Evolutionary conservation across 495 filamentous ascomycete genomes (phyloP).

Genomic region (Geoglossum glabrum): DNA sequence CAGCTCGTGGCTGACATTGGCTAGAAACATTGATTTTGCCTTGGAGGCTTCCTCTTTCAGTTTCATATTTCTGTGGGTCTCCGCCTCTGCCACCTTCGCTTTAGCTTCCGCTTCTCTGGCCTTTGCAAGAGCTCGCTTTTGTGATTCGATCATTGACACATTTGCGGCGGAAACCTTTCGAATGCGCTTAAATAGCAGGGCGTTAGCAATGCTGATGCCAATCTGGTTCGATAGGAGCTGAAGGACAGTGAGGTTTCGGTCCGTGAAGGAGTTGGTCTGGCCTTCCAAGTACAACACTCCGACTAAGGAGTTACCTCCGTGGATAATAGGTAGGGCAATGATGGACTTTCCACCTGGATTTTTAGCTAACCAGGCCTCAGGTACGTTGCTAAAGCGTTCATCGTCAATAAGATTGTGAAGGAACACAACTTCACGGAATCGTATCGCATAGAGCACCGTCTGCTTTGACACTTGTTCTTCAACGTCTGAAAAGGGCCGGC

Average conservation of each 20-base stretch:
- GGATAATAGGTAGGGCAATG: constrained; percentile 70
- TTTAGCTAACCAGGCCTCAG: constrained; percentile 42
- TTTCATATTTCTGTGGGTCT: constrained; percentile 71
- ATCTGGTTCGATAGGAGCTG: constrained; percentile 80
- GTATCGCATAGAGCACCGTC: constrained; percentile 61
- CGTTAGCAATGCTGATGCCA: constrained; percentile 8
- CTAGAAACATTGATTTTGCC: constrained; percentile 81
- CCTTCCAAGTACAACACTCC: constrained; percentile 78
- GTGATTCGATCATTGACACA: constrained; percentile 68
- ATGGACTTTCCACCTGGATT: constrained; percentile 56
- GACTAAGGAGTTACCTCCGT: constrained; percentile 50
- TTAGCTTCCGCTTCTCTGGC: constrained; percentile 66
- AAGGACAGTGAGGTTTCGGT: constrained; percentile 67
- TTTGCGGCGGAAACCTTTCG: constrained; percentile 66
- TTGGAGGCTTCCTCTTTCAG: constrained; percentile 80
- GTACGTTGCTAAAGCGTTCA: constrained; percentile 70
- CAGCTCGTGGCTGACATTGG: constrained; percentile 77
- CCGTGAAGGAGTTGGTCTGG: constrained; percentile 66
- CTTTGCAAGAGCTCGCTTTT: constrained; percentile 62
- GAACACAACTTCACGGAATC: constrained; percentile 69
- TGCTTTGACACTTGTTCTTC: constrained; percentile 53
- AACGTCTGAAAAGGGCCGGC: constrained; percentile 41
- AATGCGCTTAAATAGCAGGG: constrained; percentile 21
- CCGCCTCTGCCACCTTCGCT: constrained; percentile 60
- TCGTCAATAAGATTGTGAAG: constrained; percentile 66